phyloP scores from a whole-genome alignment of 495 filamentous ascomycete species.

The Melanomma pulvis-pyrius region DNA sequence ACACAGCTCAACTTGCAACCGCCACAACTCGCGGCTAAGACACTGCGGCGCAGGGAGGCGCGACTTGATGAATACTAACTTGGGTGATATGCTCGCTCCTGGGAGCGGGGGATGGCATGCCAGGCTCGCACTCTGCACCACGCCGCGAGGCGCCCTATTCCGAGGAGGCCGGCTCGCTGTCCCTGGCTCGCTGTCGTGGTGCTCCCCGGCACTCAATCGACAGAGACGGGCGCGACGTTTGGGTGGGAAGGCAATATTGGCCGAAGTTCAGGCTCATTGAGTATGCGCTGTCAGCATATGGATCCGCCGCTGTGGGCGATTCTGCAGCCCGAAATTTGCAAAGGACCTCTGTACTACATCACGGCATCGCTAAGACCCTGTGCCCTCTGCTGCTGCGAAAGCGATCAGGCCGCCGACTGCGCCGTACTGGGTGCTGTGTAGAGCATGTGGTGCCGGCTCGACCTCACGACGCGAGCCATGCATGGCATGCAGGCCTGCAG shows the following conservation, averaged over 20 bases:
- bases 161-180: conserved; percentile 24
- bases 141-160: conserved; percentile 8
- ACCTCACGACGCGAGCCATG: conserved; percentile 26
- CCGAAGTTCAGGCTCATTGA: conserved; percentile 40
- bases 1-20: conserved; percentile 29
- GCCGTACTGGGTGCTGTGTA: neutral
- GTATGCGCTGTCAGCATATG: conserved; percentile 37
- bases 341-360: conserved; percentile 31
- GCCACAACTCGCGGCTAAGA: conserved; percentile 28
- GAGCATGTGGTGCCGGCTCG: conserved; percentile 9
- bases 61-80: conserved; percentile 35
- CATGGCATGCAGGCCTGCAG: conserved; percentile 22
- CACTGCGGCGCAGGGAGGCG: conserved; percentile 22
- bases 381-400: neutral
- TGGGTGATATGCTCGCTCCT: conserved; percentile 28
- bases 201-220: conserved; percentile 23
- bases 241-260: conserved; percentile 29
- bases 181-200: conserved; percentile 25
- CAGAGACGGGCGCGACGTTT: conserved; percentile 18
- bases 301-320: conserved; percentile 36
- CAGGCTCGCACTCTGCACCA: conserved; percentile 27
- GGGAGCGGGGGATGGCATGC: conserved; percentile 22
- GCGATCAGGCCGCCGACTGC: neutral
- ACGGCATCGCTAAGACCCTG: conserved; percentile 14
- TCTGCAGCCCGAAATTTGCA: conserved; percentile 41